Conservation (phyloP, 2,329 filamentous ascomycete species). For the Lasiodiplodia sp. region DNA sequence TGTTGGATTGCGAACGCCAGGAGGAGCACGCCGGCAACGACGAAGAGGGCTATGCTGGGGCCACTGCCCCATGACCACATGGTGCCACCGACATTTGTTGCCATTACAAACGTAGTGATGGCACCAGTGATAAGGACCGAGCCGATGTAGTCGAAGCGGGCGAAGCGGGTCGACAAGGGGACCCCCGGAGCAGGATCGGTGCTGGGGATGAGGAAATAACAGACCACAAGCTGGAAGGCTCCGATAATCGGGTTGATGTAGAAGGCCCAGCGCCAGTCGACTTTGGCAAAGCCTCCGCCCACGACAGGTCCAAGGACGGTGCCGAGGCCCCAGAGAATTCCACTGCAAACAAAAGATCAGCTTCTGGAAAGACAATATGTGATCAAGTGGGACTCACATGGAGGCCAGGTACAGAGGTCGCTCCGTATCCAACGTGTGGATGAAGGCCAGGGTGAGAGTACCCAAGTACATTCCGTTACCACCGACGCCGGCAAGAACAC, state of each 20-base stretch:
- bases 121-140: too few relatives aligned
- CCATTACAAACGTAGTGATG: too few relatives aligned
- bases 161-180: background rate
- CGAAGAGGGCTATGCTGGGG: too few relatives aligned
- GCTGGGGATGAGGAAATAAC: background rate
- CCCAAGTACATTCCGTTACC: constrained; percentile 45
- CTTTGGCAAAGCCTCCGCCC: constrained; percentile 41
- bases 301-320: constrained; percentile 42
- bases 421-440: constrained; percentile 35
- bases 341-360: too few relatives aligned
- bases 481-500: constrained; percentile 45
- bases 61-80: too few relatives aligned
- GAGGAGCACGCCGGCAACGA: too few relatives aligned
- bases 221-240: background rate
- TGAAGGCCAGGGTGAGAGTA: constrained; percentile 34
- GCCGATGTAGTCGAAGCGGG: too few relatives aligned
- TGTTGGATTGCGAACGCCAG: too few relatives aligned
- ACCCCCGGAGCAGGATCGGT: constrained; percentile 20
- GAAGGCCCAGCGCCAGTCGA: constrained; percentile 36
- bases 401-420: constrained; percentile 41
- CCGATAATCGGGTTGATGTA: constrained; percentile 27
- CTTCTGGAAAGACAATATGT: too few relatives aligned
- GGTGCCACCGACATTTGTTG: too few relatives aligned
- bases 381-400: constrained; percentile 34
- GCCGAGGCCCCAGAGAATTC: constrained; percentile 34